Base-by-base conservation (phyloP, 495 filamentous ascomycete species). In the Penicillium arizonense region DNA sequence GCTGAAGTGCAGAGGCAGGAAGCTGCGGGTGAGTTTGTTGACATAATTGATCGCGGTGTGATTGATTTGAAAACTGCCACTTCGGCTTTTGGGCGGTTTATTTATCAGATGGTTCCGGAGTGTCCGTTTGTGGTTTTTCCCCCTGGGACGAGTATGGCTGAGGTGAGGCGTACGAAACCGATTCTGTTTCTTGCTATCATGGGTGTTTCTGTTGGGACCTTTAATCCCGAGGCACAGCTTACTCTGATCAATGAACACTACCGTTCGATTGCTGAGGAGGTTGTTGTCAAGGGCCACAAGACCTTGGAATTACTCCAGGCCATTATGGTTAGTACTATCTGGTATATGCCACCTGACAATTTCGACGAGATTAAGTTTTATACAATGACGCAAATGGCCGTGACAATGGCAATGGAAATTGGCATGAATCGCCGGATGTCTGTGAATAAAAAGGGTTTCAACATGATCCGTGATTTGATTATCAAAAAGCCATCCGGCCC, bases 281-380 rank as follows among this genome's bases (percentile, higher is more conserved):
- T 94, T 36, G 80, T 95, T 49, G 71, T 88, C 30, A 81, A 82
- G 30, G 89, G 88, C 11, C 86, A 90, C 47, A 97, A 96, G 71
- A 87, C 81, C 7, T 71, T 97, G 10, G 93, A 97, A 60, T 70
- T 97, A 1, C 82, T 96, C 10, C 92, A 97, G 71, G 82, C 89
- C 1, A 67, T 97, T 10, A 74, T 90, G 32, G 72, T 96, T 18
- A 74, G 77, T 23, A 81, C 82, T 13, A 77, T 87, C 21, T 96
- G 89, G 88, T 96, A 96, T 58, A 85, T 82, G 56, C 88, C 90
- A 14, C 90, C 91, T 2, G 87, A 92, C 47, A 78, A 86, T 48
- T 87, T 85, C 43, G 90, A 96, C 51, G 89, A 96, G 69, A 78
- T 94, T 56, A 95, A 94, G 61, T 96, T 93, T 63, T 95, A 95